phyloP scores from a whole-genome alignment of 495 filamentous ascomycete genomes.

The Elasticomyces elasticus region DNA sequence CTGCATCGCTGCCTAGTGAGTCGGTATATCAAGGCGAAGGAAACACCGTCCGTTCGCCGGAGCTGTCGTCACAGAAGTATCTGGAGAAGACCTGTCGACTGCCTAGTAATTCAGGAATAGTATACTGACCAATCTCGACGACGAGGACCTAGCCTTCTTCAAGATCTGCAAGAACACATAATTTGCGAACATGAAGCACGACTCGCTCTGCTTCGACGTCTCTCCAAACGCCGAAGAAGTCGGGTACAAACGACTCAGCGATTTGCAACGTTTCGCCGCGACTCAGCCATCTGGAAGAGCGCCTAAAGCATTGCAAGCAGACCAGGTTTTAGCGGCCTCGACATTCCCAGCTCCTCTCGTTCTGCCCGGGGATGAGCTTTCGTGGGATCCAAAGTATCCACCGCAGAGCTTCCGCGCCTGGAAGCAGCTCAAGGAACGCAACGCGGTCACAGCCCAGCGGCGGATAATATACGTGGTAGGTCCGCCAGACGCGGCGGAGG shows the following conservation, averaged over 20 bases:
- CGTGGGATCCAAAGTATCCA: conserved; percentile 43
- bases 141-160: too few relatives aligned
- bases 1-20: too few relatives aligned
- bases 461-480: conserved; percentile 47
- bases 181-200: too few relatives aligned
- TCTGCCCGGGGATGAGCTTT: conserved; percentile 51
- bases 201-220: background rate
- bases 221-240: conserved; percentile 4
- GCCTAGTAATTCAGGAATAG: too few relatives aligned
- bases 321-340: background rate
- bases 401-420: conserved; percentile 50
- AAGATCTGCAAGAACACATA: too few relatives aligned
- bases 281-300: background rate
- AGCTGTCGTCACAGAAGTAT: too few relatives aligned
- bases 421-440: conserved; percentile 41
- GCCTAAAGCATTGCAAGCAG: conserved; percentile 11
- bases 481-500: conserved; percentile 32
- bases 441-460: conserved; percentile 39
- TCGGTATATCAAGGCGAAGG: too few relatives aligned
- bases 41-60: too few relatives aligned
- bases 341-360: conserved; percentile 52
- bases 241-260: background rate
- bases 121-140: too few relatives aligned
- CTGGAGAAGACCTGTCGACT: too few relatives aligned
- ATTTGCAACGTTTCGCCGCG: background rate